A percentile compares a stretch with the other conserved stretches of the same genome.
Evolutionary conservation across 129 eudicot genomes (phyloP).

Genomic region (Oenanthe sinensis): DNA sequence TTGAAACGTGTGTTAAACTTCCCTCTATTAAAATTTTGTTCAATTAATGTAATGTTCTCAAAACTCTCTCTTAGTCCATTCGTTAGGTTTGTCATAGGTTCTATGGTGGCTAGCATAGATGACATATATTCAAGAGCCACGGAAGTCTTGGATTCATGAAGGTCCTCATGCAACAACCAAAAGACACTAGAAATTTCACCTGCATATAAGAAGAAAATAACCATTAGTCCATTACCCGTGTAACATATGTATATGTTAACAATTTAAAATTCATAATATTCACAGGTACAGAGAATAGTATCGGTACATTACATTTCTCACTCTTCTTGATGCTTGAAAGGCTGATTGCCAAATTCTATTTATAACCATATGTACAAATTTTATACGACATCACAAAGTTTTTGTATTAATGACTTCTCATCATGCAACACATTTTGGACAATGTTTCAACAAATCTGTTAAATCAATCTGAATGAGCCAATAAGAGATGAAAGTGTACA

Average conservation of each 20-base stretch:
- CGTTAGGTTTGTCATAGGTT: constrained; percentile 27
- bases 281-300: background rate
- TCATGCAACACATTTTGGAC: background rate
- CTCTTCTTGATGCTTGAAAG: background rate
- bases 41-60: constrained; percentile 42
- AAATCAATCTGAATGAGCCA: background rate
- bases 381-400: background rate
- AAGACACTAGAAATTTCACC: constrained; percentile 70
- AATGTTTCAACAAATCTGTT: background rate
- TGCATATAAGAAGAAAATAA: constrained; percentile 24
- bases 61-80: constrained; percentile 36
- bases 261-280: too few relatives aligned
- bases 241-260: background rate
- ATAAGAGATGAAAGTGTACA: background rate
- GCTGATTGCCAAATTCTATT: background rate
- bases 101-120: constrained; percentile 70
- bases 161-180: constrained; percentile 76
- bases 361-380: background rate
- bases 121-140: constrained; percentile 79
- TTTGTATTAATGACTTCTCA: background rate
- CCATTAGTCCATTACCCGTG: background rate
- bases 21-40: constrained; percentile 55
- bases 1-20: constrained; percentile 59
- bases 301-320: background rate
- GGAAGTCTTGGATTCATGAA: constrained; percentile 44